Evolutionary conservation across 148 eudicot species (phyloP).

Genomic region (Fagopyrum tataricum): DNA sequence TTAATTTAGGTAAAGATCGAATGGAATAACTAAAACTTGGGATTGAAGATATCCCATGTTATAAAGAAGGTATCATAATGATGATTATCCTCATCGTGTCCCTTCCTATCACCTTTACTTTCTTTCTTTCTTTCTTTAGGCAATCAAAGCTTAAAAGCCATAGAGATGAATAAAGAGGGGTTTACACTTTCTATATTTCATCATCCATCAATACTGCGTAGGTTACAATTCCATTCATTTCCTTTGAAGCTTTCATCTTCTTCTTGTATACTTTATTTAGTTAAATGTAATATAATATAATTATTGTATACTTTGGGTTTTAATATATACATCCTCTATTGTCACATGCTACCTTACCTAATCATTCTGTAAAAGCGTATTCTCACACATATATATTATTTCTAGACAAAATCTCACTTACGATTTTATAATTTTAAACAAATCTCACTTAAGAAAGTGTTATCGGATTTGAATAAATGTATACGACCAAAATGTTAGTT

Average conservation of each 20-base stretch:
- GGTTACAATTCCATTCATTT: too few species aligned
- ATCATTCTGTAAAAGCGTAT: background rate
- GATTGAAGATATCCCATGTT: conserved; percentile 2
- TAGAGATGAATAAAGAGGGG: background rate
- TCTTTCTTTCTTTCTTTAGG: background rate
- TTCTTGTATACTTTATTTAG: too few species aligned
- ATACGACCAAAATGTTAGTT: too few species aligned
- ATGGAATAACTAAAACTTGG: background rate
- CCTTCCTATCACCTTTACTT: background rate
- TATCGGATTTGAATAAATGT: too few species aligned
- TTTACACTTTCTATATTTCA: too few species aligned
- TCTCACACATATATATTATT: background rate
- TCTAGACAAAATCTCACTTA: background rate
- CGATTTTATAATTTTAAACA: too few species aligned
- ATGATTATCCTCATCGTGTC: background rate
- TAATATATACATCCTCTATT: background rate
- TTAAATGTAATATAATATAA: too few species aligned
- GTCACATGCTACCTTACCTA: background rate
- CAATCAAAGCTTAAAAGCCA: background rate
- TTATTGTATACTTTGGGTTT: background rate
- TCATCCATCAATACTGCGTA: too few species aligned
- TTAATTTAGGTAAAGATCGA: background rate
- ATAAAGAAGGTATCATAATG: background rate
- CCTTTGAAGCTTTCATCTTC: background rate
- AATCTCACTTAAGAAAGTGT: too few species aligned